These are phyloP conservation scores for Phytophthora cajani DNA, from an alignment of 352 stramenopile genomes.

Conservation along the genomic window DNA sequence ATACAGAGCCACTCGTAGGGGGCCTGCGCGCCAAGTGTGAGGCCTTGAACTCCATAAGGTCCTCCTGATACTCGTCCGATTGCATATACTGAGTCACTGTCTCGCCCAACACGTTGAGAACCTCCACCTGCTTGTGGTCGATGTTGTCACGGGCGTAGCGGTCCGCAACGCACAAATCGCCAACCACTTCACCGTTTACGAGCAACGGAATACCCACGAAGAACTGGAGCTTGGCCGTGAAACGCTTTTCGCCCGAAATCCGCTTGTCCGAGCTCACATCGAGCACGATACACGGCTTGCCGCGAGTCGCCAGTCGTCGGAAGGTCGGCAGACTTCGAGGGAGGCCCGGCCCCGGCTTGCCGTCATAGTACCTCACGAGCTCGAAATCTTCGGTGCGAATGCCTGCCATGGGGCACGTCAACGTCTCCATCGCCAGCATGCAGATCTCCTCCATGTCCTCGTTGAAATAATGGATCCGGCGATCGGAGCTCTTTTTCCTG, in stretches of 20 bases:
- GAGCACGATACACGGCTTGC: conserved; percentile 90
- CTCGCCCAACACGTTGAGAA: conserved; percentile 87
- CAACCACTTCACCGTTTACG: conserved; percentile 85
- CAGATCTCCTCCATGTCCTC: conserved; percentile 91
- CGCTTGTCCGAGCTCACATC: conserved; percentile 89
- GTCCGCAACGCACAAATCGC: conserved; percentile 87
- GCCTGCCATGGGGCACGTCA: conserved; percentile 86
- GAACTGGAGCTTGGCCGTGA: conserved; percentile 86
- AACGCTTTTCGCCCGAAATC: conserved; percentile 88
- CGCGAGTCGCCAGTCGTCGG: conserved; percentile 80
- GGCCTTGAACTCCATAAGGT: conserved; percentile 74
- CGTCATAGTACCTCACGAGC: conserved; percentile 83
- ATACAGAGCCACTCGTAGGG: conserved; percentile 21
- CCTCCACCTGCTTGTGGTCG: conserved; percentile 86
- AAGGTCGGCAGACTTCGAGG: conserved; percentile 86
- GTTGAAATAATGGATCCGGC: conserved; percentile 88
- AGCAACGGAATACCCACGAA: conserved; percentile 89
- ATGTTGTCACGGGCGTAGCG: conserved; percentile 80
- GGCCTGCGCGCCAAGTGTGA: conserved; percentile 33
- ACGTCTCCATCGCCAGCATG: conserved; percentile 86
- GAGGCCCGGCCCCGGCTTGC: conserved; percentile 55
- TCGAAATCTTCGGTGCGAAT: conserved; percentile 90
- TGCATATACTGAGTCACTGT: conserved; percentile 91
- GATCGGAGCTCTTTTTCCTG: conserved; percentile 50
- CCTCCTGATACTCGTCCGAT: conserved; percentile 80